These are phyloP conservation scores for Calonectria pseudoturangicola DNA, from an alignment of 2,329 filamentous ascomycete genomes.

Conservation along the genomic window DNA sequence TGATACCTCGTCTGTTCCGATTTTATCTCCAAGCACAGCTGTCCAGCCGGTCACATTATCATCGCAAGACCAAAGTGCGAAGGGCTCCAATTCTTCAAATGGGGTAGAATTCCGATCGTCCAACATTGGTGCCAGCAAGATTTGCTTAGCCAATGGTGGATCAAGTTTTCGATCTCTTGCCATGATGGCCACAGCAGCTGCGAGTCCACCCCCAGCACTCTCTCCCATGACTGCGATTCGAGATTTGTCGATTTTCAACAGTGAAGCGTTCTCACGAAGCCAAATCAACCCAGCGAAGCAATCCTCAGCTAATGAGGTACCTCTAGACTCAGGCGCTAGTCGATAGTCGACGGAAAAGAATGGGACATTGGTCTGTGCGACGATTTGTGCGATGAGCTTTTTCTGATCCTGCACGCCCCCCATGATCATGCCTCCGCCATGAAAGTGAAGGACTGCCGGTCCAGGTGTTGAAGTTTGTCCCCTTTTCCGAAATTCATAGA, in stretches of 20 bases:
- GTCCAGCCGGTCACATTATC: conserved; percentile 3
- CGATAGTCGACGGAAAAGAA: conserved; percentile 41
- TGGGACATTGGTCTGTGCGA: conserved; percentile 12
- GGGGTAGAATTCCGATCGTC: conserved; percentile 30
- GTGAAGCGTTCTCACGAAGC: neutral
- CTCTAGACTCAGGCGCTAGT: conserved; percentile 32
- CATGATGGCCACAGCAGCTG: conserved; percentile 18
- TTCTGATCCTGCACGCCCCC: neutral
- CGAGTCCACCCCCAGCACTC: conserved; percentile 37
- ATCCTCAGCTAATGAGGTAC: conserved; percentile 27
- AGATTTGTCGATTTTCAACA: neutral
- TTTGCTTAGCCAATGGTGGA: conserved; percentile 29
- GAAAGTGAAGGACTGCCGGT: neutral
- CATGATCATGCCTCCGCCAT: conserved; percentile 24
- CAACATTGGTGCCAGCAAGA: conserved; percentile 35
- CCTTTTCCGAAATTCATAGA: neutral
- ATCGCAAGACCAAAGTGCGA: neutral
- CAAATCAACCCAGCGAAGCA: conserved; percentile 23
- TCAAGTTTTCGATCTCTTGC: conserved; percentile 26
- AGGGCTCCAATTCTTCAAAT: neutral
- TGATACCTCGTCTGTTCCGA: neutral
- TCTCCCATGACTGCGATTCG: conserved; percentile 40
- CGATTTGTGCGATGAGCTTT: neutral
- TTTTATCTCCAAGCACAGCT: neutral
- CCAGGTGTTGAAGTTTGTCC: neutral